Conservation (phyloP, 768 basidiomycete genomes). For the Trichaptum fuscoviolaceum region DNA sequence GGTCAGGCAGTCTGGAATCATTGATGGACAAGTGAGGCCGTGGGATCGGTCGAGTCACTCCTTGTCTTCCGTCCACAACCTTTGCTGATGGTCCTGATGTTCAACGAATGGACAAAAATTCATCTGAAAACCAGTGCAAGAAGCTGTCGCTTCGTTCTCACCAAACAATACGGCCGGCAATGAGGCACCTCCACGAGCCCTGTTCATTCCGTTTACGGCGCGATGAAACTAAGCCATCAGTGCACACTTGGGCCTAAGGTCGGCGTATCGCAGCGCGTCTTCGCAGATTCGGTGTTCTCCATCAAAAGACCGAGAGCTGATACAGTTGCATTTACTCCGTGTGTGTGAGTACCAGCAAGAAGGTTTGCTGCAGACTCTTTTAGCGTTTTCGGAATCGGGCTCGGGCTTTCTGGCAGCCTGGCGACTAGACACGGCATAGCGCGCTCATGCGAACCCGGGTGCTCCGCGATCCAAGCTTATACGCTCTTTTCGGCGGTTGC, state of each 20-base stretch:
- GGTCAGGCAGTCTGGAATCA: not conserved
- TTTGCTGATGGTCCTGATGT: constrained; percentile 1
- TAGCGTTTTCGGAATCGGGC: not conserved
- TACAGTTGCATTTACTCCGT: not conserved
- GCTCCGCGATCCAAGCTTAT: constrained; percentile 1
- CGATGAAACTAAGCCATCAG: not conserved
- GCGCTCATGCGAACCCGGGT: not conserved
- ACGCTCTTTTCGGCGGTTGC: not conserved
- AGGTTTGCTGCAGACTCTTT: not conserved
- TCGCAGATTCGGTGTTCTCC: not conserved
- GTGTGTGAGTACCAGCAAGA: not conserved
- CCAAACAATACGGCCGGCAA: not conserved
- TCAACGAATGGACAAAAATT: not conserved
- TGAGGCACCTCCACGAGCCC: not conserved
- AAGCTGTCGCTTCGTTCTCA: not conserved
- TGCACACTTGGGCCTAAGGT: not conserved
- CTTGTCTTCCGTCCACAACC: constrained; percentile 4
- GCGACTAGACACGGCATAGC: not conserved
- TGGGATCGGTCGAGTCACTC: not conserved
- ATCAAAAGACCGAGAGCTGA: not conserved
- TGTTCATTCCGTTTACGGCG: not conserved
- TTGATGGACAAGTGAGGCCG: not conserved
- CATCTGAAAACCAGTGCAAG: not conserved
- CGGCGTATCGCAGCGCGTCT: not conserved
- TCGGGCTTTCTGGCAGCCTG: not conserved